Base-by-base conservation (phyloP, 2,329 filamentous ascomycete genomes). In the Ramichloridium luteum region DNA sequence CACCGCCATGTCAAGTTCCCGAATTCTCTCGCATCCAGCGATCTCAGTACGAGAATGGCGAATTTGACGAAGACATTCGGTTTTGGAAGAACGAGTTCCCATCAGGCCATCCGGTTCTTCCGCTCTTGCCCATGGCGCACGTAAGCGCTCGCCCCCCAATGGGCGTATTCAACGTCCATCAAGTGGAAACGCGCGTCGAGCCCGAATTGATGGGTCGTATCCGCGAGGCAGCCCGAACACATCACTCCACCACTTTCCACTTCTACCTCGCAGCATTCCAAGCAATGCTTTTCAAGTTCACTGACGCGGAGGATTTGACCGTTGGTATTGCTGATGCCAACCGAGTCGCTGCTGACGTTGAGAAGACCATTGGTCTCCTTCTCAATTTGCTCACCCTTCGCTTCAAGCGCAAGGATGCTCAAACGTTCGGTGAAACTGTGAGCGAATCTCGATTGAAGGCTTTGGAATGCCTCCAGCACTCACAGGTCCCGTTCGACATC, bases 271-370 rank as follows among this genome's bases (percentile, higher is more conserved):
- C 53, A 4, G 48, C 43, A 1, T 46, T 61, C 18, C 36, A 53
- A 13, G 37, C 41, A 1, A 32, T 62, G 3, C 40, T 62, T 0
- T 39, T 36, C 15, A 43, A 47, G 3, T 39, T 53, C 9, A 15
- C 44, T 1, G 41, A 47, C 1, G 34, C 29, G 1, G 40, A 51
- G 0, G 54, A 62, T 12, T 12, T 64, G 6, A 53, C 43, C 29
- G 58, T 65, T 29, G 61, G 60, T n/a, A 46, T 65, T 11, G 54
- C 54, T 2, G 59, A 64, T 36, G 56, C 53, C 1, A 50, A 48
- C 18, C 51, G 62, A 6, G 13, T 8, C 25, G 20, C 8, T 8
- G n/a, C 8, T n/a, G n/a, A 23, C 20, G n/a, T n/a, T n/a, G n/a
- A 8, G n/a, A n/a, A 23, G 8, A 23, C 8, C 20, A 23, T 23